Evolutionary conservation across 2,329 filamentous ascomycete genomes (phyloP).

Genomic region (Claviceps digitariae): DNA sequence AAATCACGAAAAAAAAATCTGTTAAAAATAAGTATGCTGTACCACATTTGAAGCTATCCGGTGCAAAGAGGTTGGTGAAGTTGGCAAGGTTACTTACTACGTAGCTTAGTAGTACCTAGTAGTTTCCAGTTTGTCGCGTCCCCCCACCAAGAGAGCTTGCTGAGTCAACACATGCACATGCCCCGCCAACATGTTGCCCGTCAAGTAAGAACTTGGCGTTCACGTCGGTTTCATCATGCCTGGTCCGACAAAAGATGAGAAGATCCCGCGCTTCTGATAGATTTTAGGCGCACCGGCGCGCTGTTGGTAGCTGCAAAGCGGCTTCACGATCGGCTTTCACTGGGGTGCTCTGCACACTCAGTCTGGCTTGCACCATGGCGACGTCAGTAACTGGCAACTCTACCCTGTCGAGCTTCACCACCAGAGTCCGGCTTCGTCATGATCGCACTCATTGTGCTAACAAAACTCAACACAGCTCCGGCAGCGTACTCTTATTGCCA

Average conservation of each 20-base stretch:
- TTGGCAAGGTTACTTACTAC: too few species aligned
- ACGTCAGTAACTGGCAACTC: conserved; percentile 1
- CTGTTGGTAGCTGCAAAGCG: neutral
- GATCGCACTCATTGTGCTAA: neutral
- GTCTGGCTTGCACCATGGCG: neutral
- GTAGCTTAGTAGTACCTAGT: too few species aligned
- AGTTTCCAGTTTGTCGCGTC: too few species aligned
- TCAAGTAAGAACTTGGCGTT: neutral
- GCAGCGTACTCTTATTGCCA: conserved; percentile 62
- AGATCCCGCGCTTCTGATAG: neutral
- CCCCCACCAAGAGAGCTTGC: neutral
- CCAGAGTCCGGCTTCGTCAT: neutral
- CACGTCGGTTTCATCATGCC: neutral
- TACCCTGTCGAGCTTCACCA: neutral
- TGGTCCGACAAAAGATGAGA: neutral
- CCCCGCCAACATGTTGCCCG: neutral
- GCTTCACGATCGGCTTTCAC: neutral
- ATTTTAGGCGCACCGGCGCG: neutral
- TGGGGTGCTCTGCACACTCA: neutral
- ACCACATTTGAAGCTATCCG: too few species aligned
- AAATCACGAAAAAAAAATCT: too few species aligned
- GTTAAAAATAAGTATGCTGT: too few species aligned
- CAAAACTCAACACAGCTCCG: conserved; percentile 12
- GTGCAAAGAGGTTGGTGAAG: too few species aligned
- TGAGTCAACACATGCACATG: neutral